Conservation (phyloP, 192 early-diverging fungal species). For the Rhizophlyctis rosea region DNA sequence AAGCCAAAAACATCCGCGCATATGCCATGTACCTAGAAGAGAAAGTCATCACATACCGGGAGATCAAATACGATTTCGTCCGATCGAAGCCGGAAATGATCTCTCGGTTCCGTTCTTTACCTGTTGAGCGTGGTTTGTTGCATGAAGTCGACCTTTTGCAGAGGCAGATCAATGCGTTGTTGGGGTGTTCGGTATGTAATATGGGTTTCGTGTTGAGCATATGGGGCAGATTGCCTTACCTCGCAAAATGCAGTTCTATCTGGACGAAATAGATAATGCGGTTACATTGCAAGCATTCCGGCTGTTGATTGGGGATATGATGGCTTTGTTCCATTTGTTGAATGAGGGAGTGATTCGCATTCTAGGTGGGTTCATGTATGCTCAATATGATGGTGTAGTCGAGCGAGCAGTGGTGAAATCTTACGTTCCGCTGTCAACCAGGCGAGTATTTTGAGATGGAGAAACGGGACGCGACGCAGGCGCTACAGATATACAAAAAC, state of each 20-base stretch:
- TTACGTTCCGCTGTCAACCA: constrained; percentile 10
- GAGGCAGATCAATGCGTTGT: constrained; percentile 59
- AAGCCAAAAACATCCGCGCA: constrained; percentile 60
- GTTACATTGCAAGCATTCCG: constrained; percentile 70
- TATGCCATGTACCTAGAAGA: constrained; percentile 73
- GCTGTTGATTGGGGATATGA: constrained; percentile 67
- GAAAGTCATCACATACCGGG: constrained; percentile 60
- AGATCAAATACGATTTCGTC: constrained; percentile 65
- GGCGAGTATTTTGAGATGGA: constrained; percentile 69
- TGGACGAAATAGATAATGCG: constrained; percentile 68
- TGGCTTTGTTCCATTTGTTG: constrained; percentile 67
- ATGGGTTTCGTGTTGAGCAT: neutral
- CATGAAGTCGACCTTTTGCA: constrained; percentile 62
- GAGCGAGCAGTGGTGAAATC: neutral
- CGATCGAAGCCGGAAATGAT: constrained; percentile 52
- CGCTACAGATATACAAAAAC: constrained; percentile 71
- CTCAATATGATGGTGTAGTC: neutral
- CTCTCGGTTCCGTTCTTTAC: constrained; percentile 43
- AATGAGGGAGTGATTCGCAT: constrained; percentile 79
- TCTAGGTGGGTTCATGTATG: constrained; percentile 45
- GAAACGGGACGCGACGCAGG: constrained; percentile 56
- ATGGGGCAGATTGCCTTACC: neutral
- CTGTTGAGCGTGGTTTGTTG: constrained; percentile 60
- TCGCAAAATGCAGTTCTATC: constrained; percentile 54
- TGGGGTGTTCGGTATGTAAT: constrained; percentile 65